These are phyloP conservation scores for Phytophthora quininea DNA, from an alignment of 352 stramenopile species.

Conservation along the genomic window DNA sequence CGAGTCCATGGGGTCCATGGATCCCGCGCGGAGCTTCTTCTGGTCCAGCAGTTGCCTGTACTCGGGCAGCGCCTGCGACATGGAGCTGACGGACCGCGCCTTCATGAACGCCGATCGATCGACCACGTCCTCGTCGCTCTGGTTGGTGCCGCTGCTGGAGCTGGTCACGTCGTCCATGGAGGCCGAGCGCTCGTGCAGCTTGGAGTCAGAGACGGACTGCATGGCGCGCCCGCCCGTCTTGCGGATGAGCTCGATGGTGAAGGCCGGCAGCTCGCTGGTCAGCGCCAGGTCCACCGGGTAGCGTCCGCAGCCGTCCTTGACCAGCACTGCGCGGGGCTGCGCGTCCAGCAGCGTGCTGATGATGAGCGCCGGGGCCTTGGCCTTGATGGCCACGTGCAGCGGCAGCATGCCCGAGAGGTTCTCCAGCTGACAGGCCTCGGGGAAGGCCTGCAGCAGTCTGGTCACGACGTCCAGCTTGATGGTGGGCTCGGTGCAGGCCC, in stretches of 20 bases:
- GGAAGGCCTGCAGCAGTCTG: constrained; percentile 56
- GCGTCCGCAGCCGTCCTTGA: constrained; percentile 56
- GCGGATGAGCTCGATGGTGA: constrained; percentile 72
- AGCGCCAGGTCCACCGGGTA: constrained; percentile 75
- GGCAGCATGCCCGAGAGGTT: constrained; percentile 84
- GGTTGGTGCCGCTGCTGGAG: constrained; percentile 30
- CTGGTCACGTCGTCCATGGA: constrained; percentile 43
- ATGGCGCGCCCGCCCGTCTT: constrained; percentile 55
- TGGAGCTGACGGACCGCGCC: constrained; percentile 50
- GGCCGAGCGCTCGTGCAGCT: constrained; percentile 40
- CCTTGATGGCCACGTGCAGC: constrained; percentile 80
- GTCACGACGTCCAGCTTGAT: constrained; percentile 56
- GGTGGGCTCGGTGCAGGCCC: constrained; percentile 72
- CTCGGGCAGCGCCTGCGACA: constrained; percentile 37
- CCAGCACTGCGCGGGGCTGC: constrained; percentile 49
- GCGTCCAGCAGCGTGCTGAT: constrained; percentile 60
- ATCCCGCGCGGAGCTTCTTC: constrained; percentile 33
- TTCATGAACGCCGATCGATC: constrained; percentile 51
- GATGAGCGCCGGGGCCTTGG: constrained; percentile 64
- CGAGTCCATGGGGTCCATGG: constrained; percentile 52
- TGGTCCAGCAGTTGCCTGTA: constrained; percentile 46
- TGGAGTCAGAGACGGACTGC: constrained; percentile 27
- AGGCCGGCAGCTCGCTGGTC: constrained; percentile 64
- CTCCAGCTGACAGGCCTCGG: constrained; percentile 57
- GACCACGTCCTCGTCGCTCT: constrained; percentile 28